Evolutionary conservation across 108 stramenopile species (phyloP), one percentile per base, ranked within the genome.

Genomic region (Skeletonema costatum): DNA sequence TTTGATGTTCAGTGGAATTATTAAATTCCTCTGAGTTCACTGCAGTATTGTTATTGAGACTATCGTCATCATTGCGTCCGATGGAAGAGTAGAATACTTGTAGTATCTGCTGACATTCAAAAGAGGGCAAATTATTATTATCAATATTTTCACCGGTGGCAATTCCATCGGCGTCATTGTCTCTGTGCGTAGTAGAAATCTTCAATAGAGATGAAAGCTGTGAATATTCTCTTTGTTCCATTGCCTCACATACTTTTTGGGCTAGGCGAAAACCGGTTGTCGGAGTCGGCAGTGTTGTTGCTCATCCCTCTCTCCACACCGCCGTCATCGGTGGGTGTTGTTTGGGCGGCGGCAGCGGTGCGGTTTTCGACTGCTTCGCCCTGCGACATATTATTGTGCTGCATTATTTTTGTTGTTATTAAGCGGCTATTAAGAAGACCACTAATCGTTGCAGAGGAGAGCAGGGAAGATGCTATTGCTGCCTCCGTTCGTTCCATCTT

Each of bases 51-150:
- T 42, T n/a, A 13, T 17, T 58, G 50, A 3, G 13, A 64, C 10
- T 17, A 39, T 32, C 21, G 32, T 32, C 1, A 30, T 29, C 13
- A 67, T 56, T 35, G 25, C 58, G 25, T 36, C 69, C 76, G 31
- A 77, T 65, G 13, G 70, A 50, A n/a, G 42, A 16, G 62, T 70
- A 77, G 62, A 77, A 77, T 39, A 64, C 17, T n/a, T 35, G 39
- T 30, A 71, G 59, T 38, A 71, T 5, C 21, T 61, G 16, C 38
- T 60, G 58, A 21, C 59, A 71, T 60, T 71, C 39, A 0, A 12
- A 16, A 16, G 38, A 41, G 6, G 59, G 60, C 4, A 17, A 25
- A 56, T 29, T 25, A 10, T 0, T 29, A 25, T 2, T 41, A 60
- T 60, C 29, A 9, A 21, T 21, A 21, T 21, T 31, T 7, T 64